These are phyloP conservation scores for Cronartium quercuum DNA, from an alignment of 1,284 basidiomycete genomes.

Conservation along the genomic window DNA sequence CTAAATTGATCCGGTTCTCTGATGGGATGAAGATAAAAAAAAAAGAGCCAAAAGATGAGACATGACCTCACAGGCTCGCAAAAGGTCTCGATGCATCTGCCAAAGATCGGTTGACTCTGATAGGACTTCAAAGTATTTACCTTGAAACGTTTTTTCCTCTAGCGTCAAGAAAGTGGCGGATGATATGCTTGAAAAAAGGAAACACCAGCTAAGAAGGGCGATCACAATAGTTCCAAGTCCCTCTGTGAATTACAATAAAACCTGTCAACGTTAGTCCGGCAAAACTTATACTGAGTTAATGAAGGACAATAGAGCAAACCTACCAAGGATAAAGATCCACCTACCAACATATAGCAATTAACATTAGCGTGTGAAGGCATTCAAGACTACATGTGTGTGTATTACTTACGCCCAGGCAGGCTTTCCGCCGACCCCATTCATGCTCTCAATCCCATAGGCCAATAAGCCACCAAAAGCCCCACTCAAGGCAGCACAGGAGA, in stretches of 20 bases:
- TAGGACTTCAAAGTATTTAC: background rate
- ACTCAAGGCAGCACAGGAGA: constrained; percentile 21
- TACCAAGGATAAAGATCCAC: background rate
- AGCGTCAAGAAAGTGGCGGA: constrained; percentile 39
- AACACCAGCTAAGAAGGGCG: constrained; percentile 39
- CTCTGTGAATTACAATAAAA: constrained; percentile 34
- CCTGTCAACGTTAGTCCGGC: background rate
- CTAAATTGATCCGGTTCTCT: constrained; percentile 9
- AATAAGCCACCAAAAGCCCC: constrained; percentile 40
- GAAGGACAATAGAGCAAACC: background rate
- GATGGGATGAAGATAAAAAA: background rate
- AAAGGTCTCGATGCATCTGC: background rate
- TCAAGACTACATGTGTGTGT: too few relatives aligned
- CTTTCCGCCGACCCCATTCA: constrained; percentile 31
- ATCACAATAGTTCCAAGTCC: constrained; percentile 44
- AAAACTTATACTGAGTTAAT: too few relatives aligned
- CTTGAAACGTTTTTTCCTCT: constrained; percentile 27
- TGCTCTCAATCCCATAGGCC: constrained; percentile 35
- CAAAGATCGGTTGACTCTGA: background rate
- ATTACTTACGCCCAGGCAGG: constrained; percentile 24
- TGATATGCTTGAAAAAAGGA: constrained; percentile 37
- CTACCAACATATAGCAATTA: background rate
- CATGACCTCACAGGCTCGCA: background rate
- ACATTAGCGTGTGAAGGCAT: background rate
- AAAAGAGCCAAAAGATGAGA: background rate